Conservation (phyloP, 768 basidiomycete species). For the Naganishia kalamii region DNA sequence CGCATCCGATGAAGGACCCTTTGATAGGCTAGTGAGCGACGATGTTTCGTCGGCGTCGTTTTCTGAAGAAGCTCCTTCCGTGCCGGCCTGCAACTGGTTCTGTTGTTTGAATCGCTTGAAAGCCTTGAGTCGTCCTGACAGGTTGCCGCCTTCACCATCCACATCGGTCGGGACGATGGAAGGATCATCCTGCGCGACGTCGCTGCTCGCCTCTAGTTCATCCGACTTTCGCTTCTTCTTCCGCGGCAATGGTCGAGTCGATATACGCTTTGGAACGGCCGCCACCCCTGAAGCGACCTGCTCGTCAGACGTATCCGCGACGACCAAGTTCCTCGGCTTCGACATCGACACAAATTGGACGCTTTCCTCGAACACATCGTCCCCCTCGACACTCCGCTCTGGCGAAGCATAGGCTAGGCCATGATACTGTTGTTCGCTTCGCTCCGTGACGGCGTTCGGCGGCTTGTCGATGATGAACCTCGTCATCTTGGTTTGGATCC, state of each 20-base stretch:
- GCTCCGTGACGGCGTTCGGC: neutral
- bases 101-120: slow-evolving; percentile 3
- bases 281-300: neutral
- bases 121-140: neutral
- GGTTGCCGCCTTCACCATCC: neutral
- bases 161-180: neutral
- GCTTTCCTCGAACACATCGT: neutral
- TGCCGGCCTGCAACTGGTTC: neutral
- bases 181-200: neutral
- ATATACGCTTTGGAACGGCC: neutral
- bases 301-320: neutral
- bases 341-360: neutral
- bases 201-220: neutral
- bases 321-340: neutral
- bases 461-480: neutral
- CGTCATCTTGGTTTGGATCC: slow-evolving; percentile 11
- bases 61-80: neutral
- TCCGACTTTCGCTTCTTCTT: slow-evolving; percentile 10
- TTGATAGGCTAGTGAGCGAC: slow-evolving; percentile 6
- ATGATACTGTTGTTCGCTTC: no score
- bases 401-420: no score
- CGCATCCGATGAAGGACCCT: neutral
- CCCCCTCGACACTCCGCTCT: neutral
- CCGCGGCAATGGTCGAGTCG: slow-evolving; percentile 2
- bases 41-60: neutral